Evolutionary conservation across 768 basidiomycete genomes (phyloP).

Genomic region (Thelephora ganbajun): DNA sequence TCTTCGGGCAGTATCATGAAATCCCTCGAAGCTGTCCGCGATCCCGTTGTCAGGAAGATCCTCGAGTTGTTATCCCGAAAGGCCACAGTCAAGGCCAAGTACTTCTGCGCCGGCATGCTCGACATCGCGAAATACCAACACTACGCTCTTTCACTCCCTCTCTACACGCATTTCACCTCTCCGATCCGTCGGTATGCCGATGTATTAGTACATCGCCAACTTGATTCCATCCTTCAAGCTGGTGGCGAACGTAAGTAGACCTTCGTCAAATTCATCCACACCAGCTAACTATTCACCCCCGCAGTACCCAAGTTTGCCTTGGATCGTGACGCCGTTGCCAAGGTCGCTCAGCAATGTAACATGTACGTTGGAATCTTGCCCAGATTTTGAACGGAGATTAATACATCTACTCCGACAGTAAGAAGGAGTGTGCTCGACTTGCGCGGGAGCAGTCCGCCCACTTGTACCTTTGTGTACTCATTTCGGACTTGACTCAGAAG

Average conservation of each 20-base stretch:
- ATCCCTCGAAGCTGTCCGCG: conserved; percentile 62
- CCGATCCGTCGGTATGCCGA: conserved; percentile 93
- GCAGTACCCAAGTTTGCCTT: conserved; percentile 87
- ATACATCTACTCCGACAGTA: conserved; percentile 28
- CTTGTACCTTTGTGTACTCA: conserved; percentile 86
- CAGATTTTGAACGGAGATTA: conserved; percentile 3
- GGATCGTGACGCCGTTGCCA: conserved; percentile 96
- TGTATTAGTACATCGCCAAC: conserved; percentile 88
- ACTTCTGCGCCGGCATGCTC: conserved; percentile 98
- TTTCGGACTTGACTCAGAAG: conserved; percentile 85
- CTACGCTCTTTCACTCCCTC: conserved; percentile 77
- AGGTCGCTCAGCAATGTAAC: conserved; percentile 96
- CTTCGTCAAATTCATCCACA: background rate
- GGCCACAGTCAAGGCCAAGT: conserved; percentile 90
- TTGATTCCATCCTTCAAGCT: conserved; percentile 75
- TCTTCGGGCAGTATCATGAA: conserved; percentile 73
- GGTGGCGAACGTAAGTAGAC: conserved; percentile 30
- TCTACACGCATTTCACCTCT: conserved; percentile 90
- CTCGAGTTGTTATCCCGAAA: conserved; percentile 77
- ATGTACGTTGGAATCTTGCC: conserved; percentile 37
- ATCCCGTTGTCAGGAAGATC: conserved; percentile 63
- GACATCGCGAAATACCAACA: conserved; percentile 97
- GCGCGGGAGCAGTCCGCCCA: conserved; percentile 97
- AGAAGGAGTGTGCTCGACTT: conserved; percentile 79
- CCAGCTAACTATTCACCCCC: conserved; percentile 10